These are phyloP conservation scores for Talaromyces sp. DNA, from an alignment of 2,329 filamentous ascomycete genomes.

Conservation along the genomic window DNA sequence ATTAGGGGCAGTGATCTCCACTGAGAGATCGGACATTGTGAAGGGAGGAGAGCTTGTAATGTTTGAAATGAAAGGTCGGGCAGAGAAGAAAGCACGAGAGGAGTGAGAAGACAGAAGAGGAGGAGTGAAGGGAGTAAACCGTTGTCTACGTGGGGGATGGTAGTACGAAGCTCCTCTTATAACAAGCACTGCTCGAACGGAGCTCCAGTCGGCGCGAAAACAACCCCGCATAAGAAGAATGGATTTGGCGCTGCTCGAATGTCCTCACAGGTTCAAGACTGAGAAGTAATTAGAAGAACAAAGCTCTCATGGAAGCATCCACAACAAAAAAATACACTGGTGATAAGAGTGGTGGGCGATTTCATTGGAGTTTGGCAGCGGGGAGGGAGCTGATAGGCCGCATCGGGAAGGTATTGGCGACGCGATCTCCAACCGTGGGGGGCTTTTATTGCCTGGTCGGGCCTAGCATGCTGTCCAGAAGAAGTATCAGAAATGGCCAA, in stretches of 20 bases:
- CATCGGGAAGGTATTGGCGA: constrained; percentile 15
- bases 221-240: neutral
- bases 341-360: neutral
- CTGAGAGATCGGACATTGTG: constrained; percentile 21
- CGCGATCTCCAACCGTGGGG: neutral
- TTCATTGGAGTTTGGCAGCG: constrained; percentile 8
- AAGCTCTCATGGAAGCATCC: neutral
- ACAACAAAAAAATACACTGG: neutral
- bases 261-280: neutral
- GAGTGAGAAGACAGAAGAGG: neutral
- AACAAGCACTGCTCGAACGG: constrained; percentile 1
- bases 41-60: neutral
- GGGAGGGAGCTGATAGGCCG: constrained; percentile 1
- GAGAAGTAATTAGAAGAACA: neutral
- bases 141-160: neutral
- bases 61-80: neutral
- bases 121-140: neutral
- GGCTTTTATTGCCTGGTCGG: neutral
- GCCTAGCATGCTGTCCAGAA: constrained; percentile 12
- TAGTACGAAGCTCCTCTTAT: neutral
- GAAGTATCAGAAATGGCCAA: constrained; percentile 15
- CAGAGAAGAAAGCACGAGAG: neutral
- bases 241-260: neutral
- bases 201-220: neutral
- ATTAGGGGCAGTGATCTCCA: constrained; percentile 66